Evolutionary conservation across 163 green algal genomes (phyloP).

Genomic region (Scenedesmus sp.): DNA sequence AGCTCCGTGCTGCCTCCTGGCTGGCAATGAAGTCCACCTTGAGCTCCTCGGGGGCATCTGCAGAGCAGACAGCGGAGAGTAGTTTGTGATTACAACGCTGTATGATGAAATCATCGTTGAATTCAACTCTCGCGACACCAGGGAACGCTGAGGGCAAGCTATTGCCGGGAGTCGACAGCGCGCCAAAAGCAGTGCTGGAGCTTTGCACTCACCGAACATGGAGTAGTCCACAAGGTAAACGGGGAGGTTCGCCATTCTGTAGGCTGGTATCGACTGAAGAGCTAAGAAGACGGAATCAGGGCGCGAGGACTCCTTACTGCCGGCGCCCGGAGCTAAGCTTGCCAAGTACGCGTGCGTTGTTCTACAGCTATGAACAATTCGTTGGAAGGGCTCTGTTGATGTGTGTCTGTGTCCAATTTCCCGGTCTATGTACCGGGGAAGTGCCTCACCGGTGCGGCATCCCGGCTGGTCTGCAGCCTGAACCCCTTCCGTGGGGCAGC

Average conservation of each 20-base stretch:
- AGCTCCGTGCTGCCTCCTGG: constrained; percentile 25
- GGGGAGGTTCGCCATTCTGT: neutral
- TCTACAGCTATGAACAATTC: neutral
- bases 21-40: constrained; percentile 24
- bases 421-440: neutral
- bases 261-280: neutral
- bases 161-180: too few species aligned
- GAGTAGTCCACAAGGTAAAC: constrained; percentile 36
- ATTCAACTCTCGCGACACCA: too few species aligned
- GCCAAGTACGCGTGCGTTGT: neutral
- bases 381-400: neutral
- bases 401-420: neutral
- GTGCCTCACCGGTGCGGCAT: neutral
- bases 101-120: too few species aligned
- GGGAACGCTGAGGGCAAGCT: too few species aligned
- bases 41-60: constrained; percentile 34
- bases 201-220: neutral
- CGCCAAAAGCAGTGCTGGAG: neutral
- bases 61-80: neutral
- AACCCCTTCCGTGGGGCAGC: neutral
- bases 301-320: neutral
- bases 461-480: neutral
- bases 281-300: neutral
- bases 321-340: neutral
- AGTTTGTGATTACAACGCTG: neutral